Conservation (phyloP, 768 basidiomycete species). For the Tricholoma furcatifolium region DNA sequence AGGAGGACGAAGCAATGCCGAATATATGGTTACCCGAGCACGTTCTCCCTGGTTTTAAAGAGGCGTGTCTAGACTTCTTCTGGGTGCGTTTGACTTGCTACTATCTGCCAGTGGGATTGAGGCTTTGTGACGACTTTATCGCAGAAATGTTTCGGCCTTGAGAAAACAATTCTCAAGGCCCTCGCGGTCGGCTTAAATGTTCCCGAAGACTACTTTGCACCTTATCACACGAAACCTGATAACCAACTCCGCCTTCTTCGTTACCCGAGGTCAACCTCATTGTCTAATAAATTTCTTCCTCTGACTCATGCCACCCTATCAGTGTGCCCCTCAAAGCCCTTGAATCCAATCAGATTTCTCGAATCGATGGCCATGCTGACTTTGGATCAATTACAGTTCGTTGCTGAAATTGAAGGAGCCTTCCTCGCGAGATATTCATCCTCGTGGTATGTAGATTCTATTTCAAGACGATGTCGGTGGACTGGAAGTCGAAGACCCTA, state of each 20-base stretch:
- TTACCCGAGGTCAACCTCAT: slow-evolving; percentile 40
- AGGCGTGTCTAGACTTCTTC: slow-evolving; percentile 51
- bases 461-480: slow-evolving; percentile 63
- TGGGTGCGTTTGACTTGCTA: slow-evolving; percentile 37
- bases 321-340: slow-evolving; percentile 34
- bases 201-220: slow-evolving; percentile 43
- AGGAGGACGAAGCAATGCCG: slow-evolving; percentile 42
- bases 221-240: slow-evolving; percentile 40
- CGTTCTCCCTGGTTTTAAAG: slow-evolving; percentile 51
- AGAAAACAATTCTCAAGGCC: slow-evolving; percentile 44
- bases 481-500: slow-evolving; percentile 58
- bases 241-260: slow-evolving; percentile 60
- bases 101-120: slow-evolving; percentile 8
- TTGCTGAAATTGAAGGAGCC: not conserved
- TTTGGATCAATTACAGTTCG: slow-evolving; percentile 51
- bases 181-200: slow-evolving; percentile 46
- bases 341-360: slow-evolving; percentile 32
- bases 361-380: slow-evolving; percentile 54
- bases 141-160: slow-evolving; percentile 40
- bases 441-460: slow-evolving; percentile 32
- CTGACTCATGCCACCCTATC: not conserved
- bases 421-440: not conserved
- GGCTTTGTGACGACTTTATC: not conserved
- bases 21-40: slow-evolving; percentile 60
- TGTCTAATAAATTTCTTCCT: not conserved